Conservation (phyloP, 805 yeast species). For the Sugiyamaella smithiae region DNA sequence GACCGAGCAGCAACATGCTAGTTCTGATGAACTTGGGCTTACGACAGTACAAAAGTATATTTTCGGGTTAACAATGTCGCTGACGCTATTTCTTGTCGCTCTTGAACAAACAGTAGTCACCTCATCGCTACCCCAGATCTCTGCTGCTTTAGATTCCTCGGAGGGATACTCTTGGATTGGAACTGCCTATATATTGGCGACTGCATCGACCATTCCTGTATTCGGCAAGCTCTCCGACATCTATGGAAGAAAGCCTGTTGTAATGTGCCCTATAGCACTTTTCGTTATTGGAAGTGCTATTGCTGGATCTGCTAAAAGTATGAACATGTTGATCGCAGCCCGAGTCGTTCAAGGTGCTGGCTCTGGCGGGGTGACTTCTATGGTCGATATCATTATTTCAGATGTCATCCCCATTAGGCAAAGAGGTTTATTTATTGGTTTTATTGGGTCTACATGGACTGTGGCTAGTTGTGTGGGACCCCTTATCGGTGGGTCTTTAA, state of each 20-base stretch:
- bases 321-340: slow-evolving; percentile 67
- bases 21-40: no score
- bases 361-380: slow-evolving; percentile 59
- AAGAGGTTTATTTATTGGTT: slow-evolving; percentile 26
- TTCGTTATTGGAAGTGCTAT: slow-evolving; percentile 58
- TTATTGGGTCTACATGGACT: slow-evolving; percentile 25
- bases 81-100: slow-evolving; percentile 31
- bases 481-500: slow-evolving; percentile 51
- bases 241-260: slow-evolving; percentile 60
- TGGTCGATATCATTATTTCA: slow-evolving; percentile 51
- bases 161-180: slow-evolving; percentile 60
- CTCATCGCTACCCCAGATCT: slow-evolving; percentile 43
- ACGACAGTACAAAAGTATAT: slow-evolving; percentile 14
- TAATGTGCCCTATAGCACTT: slow-evolving; percentile 51
- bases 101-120: slow-evolving; percentile 55
- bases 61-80: slow-evolving; percentile 17
- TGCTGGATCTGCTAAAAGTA: slow-evolving; percentile 40
- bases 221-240: slow-evolving; percentile 57
- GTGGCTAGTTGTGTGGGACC: slow-evolving; percentile 47
- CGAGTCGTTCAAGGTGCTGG: slow-evolving; percentile 71
- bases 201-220: slow-evolving; percentile 62
- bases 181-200: slow-evolving; percentile 48
- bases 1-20: no score
- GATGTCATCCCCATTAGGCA: slow-evolving; percentile 36
- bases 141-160: slow-evolving; percentile 46